These are phyloP conservation scores for Cyclostephanos invisitatus DNA, from an alignment of 108 stramenopile species.

Conservation along the genomic window DNA sequence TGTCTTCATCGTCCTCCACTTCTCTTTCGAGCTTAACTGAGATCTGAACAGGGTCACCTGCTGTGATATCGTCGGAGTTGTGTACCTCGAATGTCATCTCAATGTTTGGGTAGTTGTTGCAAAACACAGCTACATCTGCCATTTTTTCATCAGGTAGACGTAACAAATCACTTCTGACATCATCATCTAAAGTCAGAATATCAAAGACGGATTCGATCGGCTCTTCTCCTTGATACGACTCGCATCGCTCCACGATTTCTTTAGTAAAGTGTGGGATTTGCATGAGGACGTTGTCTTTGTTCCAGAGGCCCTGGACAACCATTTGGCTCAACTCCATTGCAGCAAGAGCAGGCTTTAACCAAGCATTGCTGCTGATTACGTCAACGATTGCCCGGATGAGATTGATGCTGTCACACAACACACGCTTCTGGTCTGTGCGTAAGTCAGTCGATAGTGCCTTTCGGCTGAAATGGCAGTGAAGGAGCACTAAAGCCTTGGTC, in stretches of 20 bases:
- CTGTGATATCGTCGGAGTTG: constrained; percentile 85
- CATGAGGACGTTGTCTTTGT: constrained; percentile 88
- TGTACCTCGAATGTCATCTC: constrained; percentile 88
- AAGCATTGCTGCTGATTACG: constrained; percentile 96
- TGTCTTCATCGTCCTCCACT: constrained; percentile 86
- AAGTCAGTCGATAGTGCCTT: constrained; percentile 82
- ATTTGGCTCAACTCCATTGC: constrained; percentile 99
- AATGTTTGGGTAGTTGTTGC: constrained; percentile 97
- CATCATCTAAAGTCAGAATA: constrained; percentile 93
- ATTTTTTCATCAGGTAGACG: constrained; percentile 89
- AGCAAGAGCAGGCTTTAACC: constrained; percentile 96
- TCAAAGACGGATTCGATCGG: constrained; percentile 90
- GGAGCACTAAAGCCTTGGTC: constrained; percentile 90
- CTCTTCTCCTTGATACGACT: constrained; percentile 71
- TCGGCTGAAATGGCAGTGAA: constrained; percentile 92
- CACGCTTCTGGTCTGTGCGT: constrained; percentile 73
- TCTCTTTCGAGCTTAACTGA: constrained; percentile 89
- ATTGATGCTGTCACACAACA: constrained; percentile 79
- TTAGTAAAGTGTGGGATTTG: constrained; percentile 97
- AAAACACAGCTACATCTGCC: constrained; percentile 97
- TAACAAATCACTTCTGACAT: constrained; percentile 88
- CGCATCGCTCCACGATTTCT: constrained; percentile 82
- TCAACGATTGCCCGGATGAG: constrained; percentile 96
- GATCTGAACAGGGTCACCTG: constrained; percentile 88
- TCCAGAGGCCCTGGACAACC: constrained; percentile 98